Percentiles rank a stretch among this genome's conserved stretches.
phyloP scores from a whole-genome alignment of 345 rosid genomes.

The Clausena lansium region DNA sequence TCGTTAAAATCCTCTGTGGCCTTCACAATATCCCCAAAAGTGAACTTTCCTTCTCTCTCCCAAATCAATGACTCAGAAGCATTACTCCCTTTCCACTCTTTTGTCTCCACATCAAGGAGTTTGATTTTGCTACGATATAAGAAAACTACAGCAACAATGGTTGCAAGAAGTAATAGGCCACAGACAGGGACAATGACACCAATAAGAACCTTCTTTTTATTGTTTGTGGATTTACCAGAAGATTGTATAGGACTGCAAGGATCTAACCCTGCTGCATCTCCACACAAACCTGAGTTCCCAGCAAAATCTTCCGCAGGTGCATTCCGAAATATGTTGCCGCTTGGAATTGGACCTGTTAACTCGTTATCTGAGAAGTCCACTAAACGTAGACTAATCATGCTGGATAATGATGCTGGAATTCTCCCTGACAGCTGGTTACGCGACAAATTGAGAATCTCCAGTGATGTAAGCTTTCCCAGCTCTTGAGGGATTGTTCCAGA shows the following conservation, averaged over 20 bases:
- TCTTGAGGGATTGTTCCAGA: constrained; percentile 50
- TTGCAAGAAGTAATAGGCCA: constrained; percentile 24
- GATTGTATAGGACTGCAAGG: constrained; percentile 25
- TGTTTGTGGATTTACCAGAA: constrained; percentile 20
- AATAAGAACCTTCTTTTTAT: constrained; percentile 30
- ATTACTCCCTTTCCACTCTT: background rate
- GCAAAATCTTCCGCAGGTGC: constrained; percentile 35
- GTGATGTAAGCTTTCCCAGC: constrained; percentile 32
- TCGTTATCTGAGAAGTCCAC: constrained; percentile 59
- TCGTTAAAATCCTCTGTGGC: constrained; percentile 55
- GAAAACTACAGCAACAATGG: constrained; percentile 11
- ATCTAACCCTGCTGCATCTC: constrained; percentile 40
- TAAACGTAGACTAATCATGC: constrained; percentile 42
- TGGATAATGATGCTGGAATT: constrained; percentile 47
- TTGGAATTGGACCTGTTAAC: constrained; percentile 52
- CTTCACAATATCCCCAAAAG: constrained; percentile 52
- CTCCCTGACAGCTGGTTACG: constrained; percentile 51
- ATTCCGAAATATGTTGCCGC: constrained; percentile 36
- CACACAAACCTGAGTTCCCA: constrained; percentile 65
- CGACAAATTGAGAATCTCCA: constrained; percentile 58
- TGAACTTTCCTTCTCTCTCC: constrained; percentile 57
- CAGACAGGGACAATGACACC: constrained; percentile 39
- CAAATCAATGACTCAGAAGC: constrained; percentile 40
- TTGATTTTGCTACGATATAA: constrained; percentile 9
- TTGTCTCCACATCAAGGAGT: constrained; percentile 34